phyloP scores from a whole-genome alignment of 2,329 filamentous ascomycete species.

The Verticillium albo-atrum region DNA sequence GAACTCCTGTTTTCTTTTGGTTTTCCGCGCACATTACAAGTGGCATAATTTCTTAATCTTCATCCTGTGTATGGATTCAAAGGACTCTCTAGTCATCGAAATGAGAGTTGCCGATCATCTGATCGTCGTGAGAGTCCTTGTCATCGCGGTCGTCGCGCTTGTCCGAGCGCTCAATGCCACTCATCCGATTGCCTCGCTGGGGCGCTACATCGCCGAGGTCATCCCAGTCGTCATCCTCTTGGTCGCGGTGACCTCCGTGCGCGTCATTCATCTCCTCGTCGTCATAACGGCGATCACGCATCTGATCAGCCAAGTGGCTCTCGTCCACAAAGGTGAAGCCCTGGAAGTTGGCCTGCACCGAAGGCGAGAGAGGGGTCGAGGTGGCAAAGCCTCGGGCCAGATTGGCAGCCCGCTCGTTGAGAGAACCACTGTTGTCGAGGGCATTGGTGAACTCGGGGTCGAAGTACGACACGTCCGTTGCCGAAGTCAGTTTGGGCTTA shows the following conservation, averaged over 20 bases:
- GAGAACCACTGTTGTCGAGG: conserved; percentile 76
- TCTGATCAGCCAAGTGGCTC: conserved; percentile 86
- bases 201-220: conserved; percentile 51
- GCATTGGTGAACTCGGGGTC: conserved; percentile 98
- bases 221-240: conserved; percentile 52
- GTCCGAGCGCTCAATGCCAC: conserved; percentile 54
- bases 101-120: conserved; percentile 57
- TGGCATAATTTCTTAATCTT: neutral
- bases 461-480: conserved; percentile 96
- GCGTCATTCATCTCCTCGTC: conserved; percentile 58
- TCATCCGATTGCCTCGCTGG: conserved; percentile 56
- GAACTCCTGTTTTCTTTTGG: neutral
- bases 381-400: conserved; percentile 81
- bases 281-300: conserved; percentile 46
- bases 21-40: neutral
- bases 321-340: conserved; percentile 99
- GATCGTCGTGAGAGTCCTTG: conserved; percentile 43
- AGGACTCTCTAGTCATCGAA: conserved; percentile 40
- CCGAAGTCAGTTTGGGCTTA: conserved; percentile 94
- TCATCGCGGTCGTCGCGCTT: conserved; percentile 38
- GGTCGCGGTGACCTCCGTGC: conserved; percentile 28
- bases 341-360: conserved; percentile 96
- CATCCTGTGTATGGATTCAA: neutral
- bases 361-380: conserved; percentile 88
- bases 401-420: conserved; percentile 87